phyloP scores from a whole-genome alignment of 768 basidiomycete species.

The Boletus coccyginus region DNA sequence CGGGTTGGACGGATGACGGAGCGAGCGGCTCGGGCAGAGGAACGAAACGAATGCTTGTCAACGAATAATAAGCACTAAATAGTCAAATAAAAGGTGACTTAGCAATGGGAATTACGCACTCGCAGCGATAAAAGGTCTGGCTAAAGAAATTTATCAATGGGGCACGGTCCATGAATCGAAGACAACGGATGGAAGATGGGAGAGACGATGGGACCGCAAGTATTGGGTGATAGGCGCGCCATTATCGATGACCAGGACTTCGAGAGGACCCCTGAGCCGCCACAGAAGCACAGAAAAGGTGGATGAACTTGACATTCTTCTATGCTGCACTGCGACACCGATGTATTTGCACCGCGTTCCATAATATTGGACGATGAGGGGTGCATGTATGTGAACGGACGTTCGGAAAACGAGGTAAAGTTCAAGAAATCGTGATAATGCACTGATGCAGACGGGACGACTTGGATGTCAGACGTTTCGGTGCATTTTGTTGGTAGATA shows the following conservation, averaged over 20 bases:
- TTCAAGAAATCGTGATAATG: constrained; percentile 13
- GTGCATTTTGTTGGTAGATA: neutral
- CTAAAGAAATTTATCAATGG: neutral
- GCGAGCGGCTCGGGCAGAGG: neutral
- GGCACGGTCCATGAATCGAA: neutral
- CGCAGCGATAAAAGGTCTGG: neutral
- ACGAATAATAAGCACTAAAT: neutral
- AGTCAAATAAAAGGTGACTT: constrained; percentile 1
- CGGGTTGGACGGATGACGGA: constrained; percentile 4
- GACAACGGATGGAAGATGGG: neutral
- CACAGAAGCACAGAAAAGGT: constrained; percentile 27
- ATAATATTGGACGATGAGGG: constrained; percentile 9
- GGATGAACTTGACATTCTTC: constrained; percentile 18
- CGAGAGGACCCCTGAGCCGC: constrained; percentile 18
- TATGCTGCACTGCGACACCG: constrained; percentile 15
- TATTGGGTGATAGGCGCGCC: constrained; percentile 18
- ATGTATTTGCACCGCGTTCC: constrained; percentile 15
- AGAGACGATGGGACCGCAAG: neutral
- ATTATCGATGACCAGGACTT: constrained; percentile 26
- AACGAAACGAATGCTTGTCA: neutral
- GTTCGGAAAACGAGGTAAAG: constrained; percentile 11
- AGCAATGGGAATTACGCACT: constrained; percentile 9
- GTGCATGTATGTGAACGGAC: constrained; percentile 16
- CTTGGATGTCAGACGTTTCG: neutral
- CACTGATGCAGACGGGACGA: constrained; percentile 4